phyloP scores from a whole-genome alignment of 805 yeast genomes.

The Spathaspora sp. region DNA sequence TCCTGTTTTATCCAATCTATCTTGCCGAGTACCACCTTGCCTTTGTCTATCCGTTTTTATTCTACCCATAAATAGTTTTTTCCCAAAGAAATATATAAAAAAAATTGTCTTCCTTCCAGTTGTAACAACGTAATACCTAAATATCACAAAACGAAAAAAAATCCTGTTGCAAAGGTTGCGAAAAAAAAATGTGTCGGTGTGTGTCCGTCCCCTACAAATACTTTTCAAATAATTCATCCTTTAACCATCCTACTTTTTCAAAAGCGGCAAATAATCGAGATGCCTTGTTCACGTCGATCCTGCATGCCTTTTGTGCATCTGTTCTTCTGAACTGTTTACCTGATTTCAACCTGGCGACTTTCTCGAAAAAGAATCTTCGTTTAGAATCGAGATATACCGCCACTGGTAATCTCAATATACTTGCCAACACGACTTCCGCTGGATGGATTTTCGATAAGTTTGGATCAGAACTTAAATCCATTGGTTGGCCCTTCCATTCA shows the following conservation, averaged over 20 bases:
- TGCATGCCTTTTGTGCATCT: constrained; percentile 96
- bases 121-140: background rate
- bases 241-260: constrained; percentile 89
- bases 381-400: constrained; percentile 67
- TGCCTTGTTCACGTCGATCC: constrained; percentile 95
- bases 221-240: constrained; percentile 63
- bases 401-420: constrained; percentile 84
- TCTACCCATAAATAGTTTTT: background rate
- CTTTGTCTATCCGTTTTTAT: background rate
- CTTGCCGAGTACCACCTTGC: background rate
- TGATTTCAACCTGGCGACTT: constrained; percentile 67
- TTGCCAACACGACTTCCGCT: constrained; percentile 83
- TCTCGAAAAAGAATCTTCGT: constrained; percentile 83
- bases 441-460: constrained; percentile 75
- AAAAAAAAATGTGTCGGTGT: background rate
- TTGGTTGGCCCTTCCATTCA: constrained; percentile 98
- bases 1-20: background rate
- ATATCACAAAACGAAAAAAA: background rate
- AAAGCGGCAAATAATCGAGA: constrained; percentile 86
- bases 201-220: constrained; percentile 4
- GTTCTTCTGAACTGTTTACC: constrained; percentile 89
- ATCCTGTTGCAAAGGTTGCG: background rate
- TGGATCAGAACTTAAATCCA: constrained; percentile 83
- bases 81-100: background rate
- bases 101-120: background rate